Base-by-base conservation (phyloP, 148 eudicot species). In the Pharnaceum exiguum region DNA sequence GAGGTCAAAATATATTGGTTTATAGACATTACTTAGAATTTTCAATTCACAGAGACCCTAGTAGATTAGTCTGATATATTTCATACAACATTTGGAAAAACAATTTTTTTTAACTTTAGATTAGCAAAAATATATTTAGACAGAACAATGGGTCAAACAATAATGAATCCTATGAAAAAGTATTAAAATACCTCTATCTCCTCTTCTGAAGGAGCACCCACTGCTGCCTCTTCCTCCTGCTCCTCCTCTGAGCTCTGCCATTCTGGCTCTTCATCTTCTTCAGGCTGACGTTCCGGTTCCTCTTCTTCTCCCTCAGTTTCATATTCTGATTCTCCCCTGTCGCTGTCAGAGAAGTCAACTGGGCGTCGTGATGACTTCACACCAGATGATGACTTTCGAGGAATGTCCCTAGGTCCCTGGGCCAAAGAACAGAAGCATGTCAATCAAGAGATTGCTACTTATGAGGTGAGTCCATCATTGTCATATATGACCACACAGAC, bases 231-330 rank as follows among this genome's bases (percentile, higher is more conserved):
- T 48, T 71, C 82, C 24, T 72, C 71, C 8, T 66, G 81, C 61
- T 59, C 77, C n/a, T 80, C 84, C 59, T 85, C 95, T 32, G 91
- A 89, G 48, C 82, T 87, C 47, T 73, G 78, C 72, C 86, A 86
- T 51, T 85, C 93, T 22, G 78, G 80, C 62, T 81, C 95, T 27
- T 75, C 73, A 45, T 78, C 93, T 73, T n/a, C n/a, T 82, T 93
- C 31, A 65, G 74, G 56, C 76, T 67, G n/a, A 62, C 62, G 81
- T 67, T 75, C 71, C 21, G 96, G 89, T 54, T 89, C 91, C 33
- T 75, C 95, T 70, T 82, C 97, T 30, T 89, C 99, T 42, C 79
- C 96, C 23, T 94, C 99, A 24, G 89, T 89, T 84, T 94, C 99
- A 73, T 94, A 94, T 73, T 93, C 94, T n/a, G 98, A 87, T 43